Conservation (phyloP, 345 rosid genomes). For the Psidium friedrichsthalianum region DNA sequence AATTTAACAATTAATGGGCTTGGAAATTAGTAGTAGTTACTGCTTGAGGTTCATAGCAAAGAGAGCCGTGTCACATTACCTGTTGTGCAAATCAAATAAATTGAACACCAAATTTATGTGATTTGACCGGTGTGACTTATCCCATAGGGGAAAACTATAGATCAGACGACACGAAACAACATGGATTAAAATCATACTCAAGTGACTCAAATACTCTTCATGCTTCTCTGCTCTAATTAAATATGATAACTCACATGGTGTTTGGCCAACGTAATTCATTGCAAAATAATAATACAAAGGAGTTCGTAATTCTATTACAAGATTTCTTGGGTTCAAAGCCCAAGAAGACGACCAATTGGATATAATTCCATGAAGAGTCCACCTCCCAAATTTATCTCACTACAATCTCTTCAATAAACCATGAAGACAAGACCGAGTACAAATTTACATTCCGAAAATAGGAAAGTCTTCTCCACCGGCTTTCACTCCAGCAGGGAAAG, state of each 20-base stretch:
- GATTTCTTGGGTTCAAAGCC: not conserved
- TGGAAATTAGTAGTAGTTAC: not conserved
- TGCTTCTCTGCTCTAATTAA: not conserved
- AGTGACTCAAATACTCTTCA: not conserved
- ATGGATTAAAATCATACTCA: not conserved
- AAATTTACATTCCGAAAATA: too few species aligned
- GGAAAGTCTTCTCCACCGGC: too few species aligned
- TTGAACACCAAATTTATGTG: fast-evolving
- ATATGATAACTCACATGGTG: not conserved
- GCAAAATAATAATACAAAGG: not conserved
- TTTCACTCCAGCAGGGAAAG: too few species aligned
- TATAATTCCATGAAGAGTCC: too few species aligned
- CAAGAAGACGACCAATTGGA: too few species aligned
- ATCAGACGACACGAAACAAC: not conserved
- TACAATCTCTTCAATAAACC: too few species aligned
- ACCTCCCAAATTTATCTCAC: too few species aligned
- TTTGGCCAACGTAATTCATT: not conserved
- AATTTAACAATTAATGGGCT: not conserved
- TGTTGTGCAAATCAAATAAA: not conserved
- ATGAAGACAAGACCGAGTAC: too few species aligned
- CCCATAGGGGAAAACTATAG: not conserved
- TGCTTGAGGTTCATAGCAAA: not conserved
- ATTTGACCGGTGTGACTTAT: not conserved
- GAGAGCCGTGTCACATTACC: not conserved
- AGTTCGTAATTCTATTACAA: not conserved